A percentile compares a stretch with the other conserved stretches of the same genome.
Conservation (phyloP, 169 alveolate genomes). For the Cryptosporidium xiaoi region DNA sequence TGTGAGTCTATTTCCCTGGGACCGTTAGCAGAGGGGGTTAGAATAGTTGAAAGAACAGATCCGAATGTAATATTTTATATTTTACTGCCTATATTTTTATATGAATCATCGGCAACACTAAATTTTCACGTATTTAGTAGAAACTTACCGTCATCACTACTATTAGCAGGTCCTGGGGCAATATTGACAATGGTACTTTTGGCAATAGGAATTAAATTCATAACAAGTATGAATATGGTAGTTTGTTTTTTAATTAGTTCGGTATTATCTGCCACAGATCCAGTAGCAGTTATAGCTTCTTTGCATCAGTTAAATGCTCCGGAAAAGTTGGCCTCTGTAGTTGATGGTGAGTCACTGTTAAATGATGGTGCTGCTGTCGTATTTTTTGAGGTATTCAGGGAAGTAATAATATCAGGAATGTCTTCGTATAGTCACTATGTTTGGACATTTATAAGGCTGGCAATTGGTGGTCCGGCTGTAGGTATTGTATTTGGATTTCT, state of each 20-base stretch:
- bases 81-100: conserved; percentile 74
- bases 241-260: conserved; percentile 78
- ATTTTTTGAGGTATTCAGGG: conserved; percentile 70
- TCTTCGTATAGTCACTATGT: conserved; percentile 73
- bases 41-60: conserved; percentile 71
- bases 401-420: conserved; percentile 49
- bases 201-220: conserved; percentile 75
- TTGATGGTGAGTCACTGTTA: conserved; percentile 79
- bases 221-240: conserved; percentile 73
- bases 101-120: conserved; percentile 74
- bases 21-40: conserved; percentile 72
- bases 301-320: conserved; percentile 79
- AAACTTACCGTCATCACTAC: conserved; percentile 60
- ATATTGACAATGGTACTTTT: conserved; percentile 74
- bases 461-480: conserved; percentile 80
- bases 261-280: conserved; percentile 80
- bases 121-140: conserved; percentile 74
- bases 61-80: conserved; percentile 70
- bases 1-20: conserved; percentile 73
- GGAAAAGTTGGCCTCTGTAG: conserved; percentile 77
- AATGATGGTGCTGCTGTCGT: conserved; percentile 81
- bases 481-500: conserved; percentile 75
- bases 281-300: conserved; percentile 81
- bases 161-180: conserved; percentile 75
- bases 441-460: conserved; percentile 75